Evolutionary conservation across 352 stramenopile genomes (phyloP).

Genomic region (Globisporangium recalcitrans): DNA sequence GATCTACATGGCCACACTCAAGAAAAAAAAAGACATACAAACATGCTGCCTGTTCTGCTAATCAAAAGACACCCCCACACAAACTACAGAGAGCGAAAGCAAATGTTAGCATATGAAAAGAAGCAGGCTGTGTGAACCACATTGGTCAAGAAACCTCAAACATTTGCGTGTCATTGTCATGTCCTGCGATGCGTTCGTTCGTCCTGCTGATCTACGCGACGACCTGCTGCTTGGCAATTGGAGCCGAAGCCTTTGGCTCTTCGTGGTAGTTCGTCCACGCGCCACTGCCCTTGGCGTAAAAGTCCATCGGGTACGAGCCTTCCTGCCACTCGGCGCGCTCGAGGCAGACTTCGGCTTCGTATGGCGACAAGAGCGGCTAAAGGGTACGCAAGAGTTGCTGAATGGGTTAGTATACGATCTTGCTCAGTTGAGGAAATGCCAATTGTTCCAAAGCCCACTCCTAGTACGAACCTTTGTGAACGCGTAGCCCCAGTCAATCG

Average conservation of each 20-base stretch:
- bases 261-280: slow-evolving; percentile 97
- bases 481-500: slow-evolving; percentile 98
- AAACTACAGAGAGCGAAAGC: too few species aligned
- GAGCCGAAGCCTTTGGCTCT: slow-evolving; percentile 23
- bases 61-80: too few species aligned
- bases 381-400: neutral
- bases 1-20: too few species aligned
- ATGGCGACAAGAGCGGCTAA: slow-evolving; percentile 93
- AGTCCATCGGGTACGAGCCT: slow-evolving; percentile 98
- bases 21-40: too few species aligned
- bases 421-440: neutral
- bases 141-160: neutral
- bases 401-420: neutral
- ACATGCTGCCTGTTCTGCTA: too few species aligned
- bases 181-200: neutral
- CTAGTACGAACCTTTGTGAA: slow-evolving; percentile 83
- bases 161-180: neutral
- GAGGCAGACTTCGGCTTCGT: slow-evolving; percentile 96
- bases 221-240: neutral
- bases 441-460: neutral
- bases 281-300: slow-evolving; percentile 95
- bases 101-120: too few species aligned
- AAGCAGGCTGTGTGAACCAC: neutral
- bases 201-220: slow-evolving; percentile 1
- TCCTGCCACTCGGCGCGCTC: slow-evolving; percentile 85